Conservation (phyloP, 1,139 yeast species). For the Pneumocystis carinii region DNA sequence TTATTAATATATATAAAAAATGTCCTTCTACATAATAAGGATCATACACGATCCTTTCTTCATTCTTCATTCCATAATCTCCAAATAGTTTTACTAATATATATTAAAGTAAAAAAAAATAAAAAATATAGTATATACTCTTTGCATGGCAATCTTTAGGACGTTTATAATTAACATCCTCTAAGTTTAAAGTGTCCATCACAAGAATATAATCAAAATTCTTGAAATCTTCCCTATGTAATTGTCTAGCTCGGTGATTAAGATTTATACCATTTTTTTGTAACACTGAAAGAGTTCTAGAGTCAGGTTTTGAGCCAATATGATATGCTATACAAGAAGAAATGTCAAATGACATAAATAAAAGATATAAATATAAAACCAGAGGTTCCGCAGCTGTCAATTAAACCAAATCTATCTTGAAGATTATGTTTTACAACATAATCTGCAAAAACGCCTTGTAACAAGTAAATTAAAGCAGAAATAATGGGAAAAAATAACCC, state of each 20-base stretch:
- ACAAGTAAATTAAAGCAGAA: not conserved
- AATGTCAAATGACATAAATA: not conserved
- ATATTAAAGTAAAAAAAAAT: not conserved
- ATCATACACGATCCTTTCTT: slow-evolving; percentile 5
- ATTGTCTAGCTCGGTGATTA: slow-evolving; percentile 3
- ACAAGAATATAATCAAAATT: slow-evolving; percentile 10
- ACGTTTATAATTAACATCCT: slow-evolving; percentile 2
- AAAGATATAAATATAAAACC: not conserved
- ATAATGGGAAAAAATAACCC: not conserved
- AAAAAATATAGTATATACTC: not conserved
- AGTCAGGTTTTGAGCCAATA: slow-evolving; percentile 1
- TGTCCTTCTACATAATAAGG: slow-evolving; percentile 14
- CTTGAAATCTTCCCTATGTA: slow-evolving; percentile 3
- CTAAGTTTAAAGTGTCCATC: slow-evolving; percentile 9
- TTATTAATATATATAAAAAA: slow-evolving; percentile 19
- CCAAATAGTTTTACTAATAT: slow-evolving; percentile 6
- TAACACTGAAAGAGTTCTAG: not conserved
- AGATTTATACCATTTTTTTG: not conserved
- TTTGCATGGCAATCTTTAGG: slow-evolving; percentile 2
- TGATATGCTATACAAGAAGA: not conserved
- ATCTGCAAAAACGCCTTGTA: slow-evolving; percentile 54
- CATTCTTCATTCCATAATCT: slow-evolving; percentile 2
- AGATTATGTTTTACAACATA: slow-evolving; percentile 39
- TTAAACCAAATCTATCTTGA: slow-evolving; percentile 31
- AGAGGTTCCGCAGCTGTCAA: slow-evolving; percentile 39